Evolutionary conservation across 257 asterid genomes (phyloP), one percentile per base, ranked within the genome.

Genomic region (Nyctanthes arbortristis): DNA sequence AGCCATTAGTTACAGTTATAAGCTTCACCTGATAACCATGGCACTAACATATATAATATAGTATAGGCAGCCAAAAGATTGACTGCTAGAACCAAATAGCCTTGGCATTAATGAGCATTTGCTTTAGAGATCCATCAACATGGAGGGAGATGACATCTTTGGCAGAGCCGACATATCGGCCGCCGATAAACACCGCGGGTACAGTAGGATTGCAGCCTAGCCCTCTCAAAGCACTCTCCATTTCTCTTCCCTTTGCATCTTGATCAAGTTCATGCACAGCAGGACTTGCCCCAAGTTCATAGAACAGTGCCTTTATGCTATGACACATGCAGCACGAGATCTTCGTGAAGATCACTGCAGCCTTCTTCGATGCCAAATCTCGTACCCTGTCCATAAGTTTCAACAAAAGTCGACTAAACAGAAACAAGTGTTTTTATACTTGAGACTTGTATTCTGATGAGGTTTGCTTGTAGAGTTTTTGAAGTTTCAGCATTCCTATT

Each of bases 271-370:
- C 97, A 37, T 86, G 84, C 34, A 91, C 81, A 0, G 84, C 90
- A 3, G 96, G 97, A 77, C 90, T 88, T 4, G 96, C 96, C 3
- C 97, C 96, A 14, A 88, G 68, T 4, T 91, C 91, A 29, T 88
- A 83, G 72, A 90, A 90, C 69, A 90, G 74, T 12, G 87, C 87
- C 87, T 88, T 86, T 70, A 88, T 80, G 88, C 90, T 87, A 58
- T 90, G 92, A 71, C 94, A 88, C 97, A 90, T 88, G 87, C 96
- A 90, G 59, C 97, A 90, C 31, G 96, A 79, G 80, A 96, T 90
- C 74, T 88, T 88, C 8, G 94, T 90, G 82, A 90, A 90, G 77
- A 90, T 84, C 72, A 88, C 97, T 25, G 84, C 87, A 0, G 91
- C 96, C 29, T 77, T 88, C 87, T 87, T 79, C 2, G 93, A 79